Evolutionary conservation across 2,329 filamentous ascomycete genomes (phyloP).

Genomic region (Monascus ruber): DNA sequence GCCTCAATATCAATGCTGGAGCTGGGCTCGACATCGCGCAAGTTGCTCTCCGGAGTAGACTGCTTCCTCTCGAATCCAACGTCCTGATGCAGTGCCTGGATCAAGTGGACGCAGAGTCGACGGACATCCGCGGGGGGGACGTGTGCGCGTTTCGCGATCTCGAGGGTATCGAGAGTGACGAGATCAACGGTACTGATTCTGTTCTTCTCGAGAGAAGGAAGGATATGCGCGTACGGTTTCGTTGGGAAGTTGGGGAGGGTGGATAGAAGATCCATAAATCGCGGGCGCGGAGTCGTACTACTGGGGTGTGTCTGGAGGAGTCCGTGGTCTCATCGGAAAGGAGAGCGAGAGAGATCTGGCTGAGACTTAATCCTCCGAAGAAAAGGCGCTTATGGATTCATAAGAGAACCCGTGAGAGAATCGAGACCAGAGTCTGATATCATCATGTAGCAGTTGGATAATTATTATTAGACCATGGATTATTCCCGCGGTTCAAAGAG

Average conservation of each 20-base stretch:
- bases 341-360: neutral
- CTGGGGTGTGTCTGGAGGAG: no score
- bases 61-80: slow-evolving; percentile 32
- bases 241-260: slow-evolving; percentile 71
- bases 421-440: no score
- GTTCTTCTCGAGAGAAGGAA: slow-evolving; percentile 69
- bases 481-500: no score
- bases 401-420: no score
- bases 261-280: slow-evolving; percentile 57
- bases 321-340: neutral
- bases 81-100: slow-evolving; percentile 56
- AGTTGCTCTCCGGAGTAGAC: slow-evolving; percentile 1
- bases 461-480: no score
- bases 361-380: no score
- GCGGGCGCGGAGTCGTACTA: no score
- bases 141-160: slow-evolving; percentile 76
- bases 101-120: slow-evolving; percentile 56
- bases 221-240: slow-evolving; percentile 58
- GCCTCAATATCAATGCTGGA: slow-evolving; percentile 13
- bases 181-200: slow-evolving; percentile 71
- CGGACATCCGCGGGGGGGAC: slow-evolving; percentile 71
- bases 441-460: no score
- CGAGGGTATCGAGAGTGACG: slow-evolving; percentile 67
- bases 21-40: neutral
- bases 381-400: no score